Percentiles rank a stretch among this genome's conserved stretches.
Conservation (phyloP, 2,329 filamentous ascomycete species). For the Pleoardoris graminearum region DNA sequence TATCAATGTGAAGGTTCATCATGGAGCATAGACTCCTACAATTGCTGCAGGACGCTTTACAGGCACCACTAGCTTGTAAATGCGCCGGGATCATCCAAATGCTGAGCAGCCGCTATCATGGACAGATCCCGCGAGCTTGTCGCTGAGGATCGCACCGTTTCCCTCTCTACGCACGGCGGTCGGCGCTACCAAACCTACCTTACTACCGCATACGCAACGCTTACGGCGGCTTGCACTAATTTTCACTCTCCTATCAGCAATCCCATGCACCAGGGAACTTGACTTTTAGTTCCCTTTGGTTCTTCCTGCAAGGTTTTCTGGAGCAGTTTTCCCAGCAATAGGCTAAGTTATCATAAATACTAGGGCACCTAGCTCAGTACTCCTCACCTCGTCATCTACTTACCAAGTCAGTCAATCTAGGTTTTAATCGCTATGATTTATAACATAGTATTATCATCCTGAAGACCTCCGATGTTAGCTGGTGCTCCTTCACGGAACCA, state of each 20-base stretch:
- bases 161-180: neutral
- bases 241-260: neutral
- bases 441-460: no score
- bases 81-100: neutral
- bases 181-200: conserved; percentile 5
- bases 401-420: no score
- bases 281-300: no score
- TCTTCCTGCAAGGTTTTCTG: no score
- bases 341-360: no score
- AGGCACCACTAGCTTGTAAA: neutral
- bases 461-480: no score
- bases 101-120: neutral
- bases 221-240: neutral
- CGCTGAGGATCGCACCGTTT: conserved; percentile 3
- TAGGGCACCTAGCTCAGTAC: no score
- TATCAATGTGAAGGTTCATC: neutral
- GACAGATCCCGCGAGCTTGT: conserved; percentile 6
- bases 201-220: neutral
- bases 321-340: no score
- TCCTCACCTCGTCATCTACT: no score
- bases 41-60: neutral
- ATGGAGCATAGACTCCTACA: neutral
- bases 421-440: no score
- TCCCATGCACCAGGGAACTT: no score
- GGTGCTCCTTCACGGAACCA: no score